These are phyloP conservation scores for Oryza officinalis DNA, from an alignment of 176 grass and related monocot genomes.

Conservation along the genomic window DNA sequence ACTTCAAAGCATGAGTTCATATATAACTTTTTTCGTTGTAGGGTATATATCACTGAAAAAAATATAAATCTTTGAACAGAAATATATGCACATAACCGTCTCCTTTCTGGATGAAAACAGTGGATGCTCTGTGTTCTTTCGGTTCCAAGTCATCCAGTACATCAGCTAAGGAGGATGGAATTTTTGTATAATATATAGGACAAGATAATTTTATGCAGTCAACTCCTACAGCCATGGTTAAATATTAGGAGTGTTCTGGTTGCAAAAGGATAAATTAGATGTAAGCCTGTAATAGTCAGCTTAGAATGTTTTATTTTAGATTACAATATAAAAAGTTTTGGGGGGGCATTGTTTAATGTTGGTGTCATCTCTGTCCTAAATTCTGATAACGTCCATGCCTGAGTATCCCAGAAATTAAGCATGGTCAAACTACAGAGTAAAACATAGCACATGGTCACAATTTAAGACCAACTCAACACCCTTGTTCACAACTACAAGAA, in stretches of 20 bases:
- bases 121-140: background rate
- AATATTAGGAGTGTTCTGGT: background rate
- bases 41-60: background rate
- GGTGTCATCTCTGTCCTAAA: background rate
- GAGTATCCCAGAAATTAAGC: background rate
- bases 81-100: background rate
- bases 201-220: constrained; percentile 4
- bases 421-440: background rate
- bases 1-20: background rate
- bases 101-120: background rate
- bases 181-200: background rate
- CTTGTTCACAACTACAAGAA: background rate
- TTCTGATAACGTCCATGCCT: background rate
- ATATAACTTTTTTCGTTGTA: background rate
- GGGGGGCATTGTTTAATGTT: background rate
- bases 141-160: background rate
- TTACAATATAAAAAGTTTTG: background rate
- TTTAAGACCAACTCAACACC: background rate
- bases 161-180: background rate
- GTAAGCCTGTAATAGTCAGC: background rate
- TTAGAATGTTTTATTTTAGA: background rate
- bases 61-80: background rate
- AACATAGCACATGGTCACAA: background rate
- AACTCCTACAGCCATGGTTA: constrained; percentile 2
- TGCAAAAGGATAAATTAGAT: background rate